Evolutionary conservation across 768 basidiomycete genomes (phyloP).

Genomic region (Rhodotorula kratochvilovae): DNA sequence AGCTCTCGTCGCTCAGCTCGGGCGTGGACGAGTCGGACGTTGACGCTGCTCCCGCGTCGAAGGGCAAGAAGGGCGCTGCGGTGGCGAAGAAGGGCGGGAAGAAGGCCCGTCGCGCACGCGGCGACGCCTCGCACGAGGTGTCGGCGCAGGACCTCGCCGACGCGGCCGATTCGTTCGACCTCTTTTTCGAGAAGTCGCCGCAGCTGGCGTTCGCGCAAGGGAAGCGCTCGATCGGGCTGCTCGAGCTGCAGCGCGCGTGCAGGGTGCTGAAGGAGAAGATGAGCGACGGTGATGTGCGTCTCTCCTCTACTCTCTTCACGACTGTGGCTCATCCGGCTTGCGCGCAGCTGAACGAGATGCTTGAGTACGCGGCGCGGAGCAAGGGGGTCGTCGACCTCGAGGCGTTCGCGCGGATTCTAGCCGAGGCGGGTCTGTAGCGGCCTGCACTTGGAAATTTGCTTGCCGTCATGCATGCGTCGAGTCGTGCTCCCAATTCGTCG

Average conservation of each 20-base stretch:
- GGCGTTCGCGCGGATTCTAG: slow-evolving; percentile 33
- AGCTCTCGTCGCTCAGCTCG: not conserved
- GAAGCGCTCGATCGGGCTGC: slow-evolving; percentile 26
- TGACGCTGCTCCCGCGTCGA: not conserved
- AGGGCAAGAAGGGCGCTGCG: not conserved
- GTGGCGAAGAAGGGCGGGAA: slow-evolving; percentile 10
- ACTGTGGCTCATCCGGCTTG: too few relatives aligned
- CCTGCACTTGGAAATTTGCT: not conserved
- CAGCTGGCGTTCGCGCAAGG: slow-evolving; percentile 5
- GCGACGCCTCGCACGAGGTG: not conserved
- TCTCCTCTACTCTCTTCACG: not conserved
- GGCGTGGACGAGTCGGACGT: not conserved
- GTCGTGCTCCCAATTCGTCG: too few relatives aligned
- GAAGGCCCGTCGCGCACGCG: not conserved
- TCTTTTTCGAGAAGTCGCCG: slow-evolving; percentile 35
- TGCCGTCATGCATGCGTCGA: too few relatives aligned
- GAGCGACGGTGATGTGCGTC: slow-evolving; percentile 38
- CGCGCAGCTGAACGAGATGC: slow-evolving; percentile 40
- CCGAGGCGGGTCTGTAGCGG: slow-evolving; percentile 17
- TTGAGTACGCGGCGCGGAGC: slow-evolving; percentile 31
- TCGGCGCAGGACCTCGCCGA: slow-evolving; percentile 13
- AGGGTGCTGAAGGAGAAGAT: slow-evolving; percentile 40
- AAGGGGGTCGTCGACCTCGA: slow-evolving; percentile 24
- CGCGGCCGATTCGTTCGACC: slow-evolving; percentile 36
- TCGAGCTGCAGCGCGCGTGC: slow-evolving; percentile 35